Base-by-base conservation (phyloP, 441 rosid genomes). In the Gossypium schwendimanii region DNA sequence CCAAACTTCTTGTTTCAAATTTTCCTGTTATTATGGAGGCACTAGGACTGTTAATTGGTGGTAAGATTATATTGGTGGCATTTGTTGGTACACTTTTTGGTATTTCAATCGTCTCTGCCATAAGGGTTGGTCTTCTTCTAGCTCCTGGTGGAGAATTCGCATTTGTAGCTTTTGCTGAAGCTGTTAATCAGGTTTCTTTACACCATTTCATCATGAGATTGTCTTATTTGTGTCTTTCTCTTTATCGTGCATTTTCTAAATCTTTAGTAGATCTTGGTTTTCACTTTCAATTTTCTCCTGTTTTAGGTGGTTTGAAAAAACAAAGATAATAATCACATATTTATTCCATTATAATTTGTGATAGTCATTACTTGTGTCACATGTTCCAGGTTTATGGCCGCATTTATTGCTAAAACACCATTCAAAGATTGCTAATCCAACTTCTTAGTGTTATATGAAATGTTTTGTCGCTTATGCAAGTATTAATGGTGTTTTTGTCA, bases 71-170 rank as follows among this genome's bases (percentile, higher is more conserved):
- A 73, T 78, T 95, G 87, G 94, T 95, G 64, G 85, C 87, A 17
- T 67, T 88, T 39, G 85, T 92, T 77, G 99, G 97, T 33, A 88
- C 67, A 75, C 47, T 87, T 72, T 94, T 94, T 64, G 99, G 98
- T 65, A 78, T 94, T 80, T 94, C 99, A 28, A 67, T 91, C 72
- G 86, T 94, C 80, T 87, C 99, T 83, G 96, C 94, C 64, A 82
- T 87, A 76, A 88, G 99, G 78, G 89, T 78, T 15, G 99, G 99
- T 71, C 97, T 94, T 77, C 98, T 94, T 84, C 96, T 94, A 63
- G 99, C 99, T 74, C 98, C 99, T 0, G 99, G 99, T 36, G 99
- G 99, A 79, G 99, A 94, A 77, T 94, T 94, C 39, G 99, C 99
- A 61, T 94, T 94, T 80, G 99, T 94, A 80, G 99, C 99, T 73